phyloP scores from a whole-genome alignment of 768 basidiomycete genomes.

The Tulasnella sp. region DNA sequence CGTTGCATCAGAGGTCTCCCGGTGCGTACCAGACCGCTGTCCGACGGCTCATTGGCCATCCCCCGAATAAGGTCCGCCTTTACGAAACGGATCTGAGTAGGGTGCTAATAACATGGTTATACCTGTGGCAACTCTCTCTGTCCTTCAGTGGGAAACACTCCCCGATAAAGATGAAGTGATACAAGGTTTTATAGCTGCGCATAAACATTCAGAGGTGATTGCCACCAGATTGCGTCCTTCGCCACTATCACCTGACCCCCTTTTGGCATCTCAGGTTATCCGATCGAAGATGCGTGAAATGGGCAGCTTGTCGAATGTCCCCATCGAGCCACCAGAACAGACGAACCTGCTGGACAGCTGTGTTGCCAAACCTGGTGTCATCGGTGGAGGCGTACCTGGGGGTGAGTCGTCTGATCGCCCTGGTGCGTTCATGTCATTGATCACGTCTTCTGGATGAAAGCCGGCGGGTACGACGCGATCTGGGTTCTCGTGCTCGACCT shows the following conservation, averaged over 20 bases:
- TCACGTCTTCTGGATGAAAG: too few relatives aligned
- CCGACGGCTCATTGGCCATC: constrained; percentile 1
- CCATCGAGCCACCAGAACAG: constrained; percentile 85
- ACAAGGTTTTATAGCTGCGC: constrained; percentile 28
- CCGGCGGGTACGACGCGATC: constrained; percentile 94
- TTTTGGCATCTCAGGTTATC: constrained; percentile 41
- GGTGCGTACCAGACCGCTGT: constrained; percentile 14
- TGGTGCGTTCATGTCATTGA: neutral
- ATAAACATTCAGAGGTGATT: constrained; percentile 47
- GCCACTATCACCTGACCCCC: constrained; percentile 1
- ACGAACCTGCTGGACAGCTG: constrained; percentile 72
- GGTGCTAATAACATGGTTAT: neutral
- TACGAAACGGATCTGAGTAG: neutral
- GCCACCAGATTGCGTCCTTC: constrained; percentile 5
- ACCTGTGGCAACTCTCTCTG: neutral
- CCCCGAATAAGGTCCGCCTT: constrained; percentile 4
- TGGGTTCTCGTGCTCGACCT: constrained; percentile 73
- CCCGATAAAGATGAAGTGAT: constrained; percentile 7
- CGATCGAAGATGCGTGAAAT: constrained; percentile 72
- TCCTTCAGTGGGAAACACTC: constrained; percentile 2
- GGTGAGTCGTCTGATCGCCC: constrained; percentile 40
- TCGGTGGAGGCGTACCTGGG: constrained; percentile 93
- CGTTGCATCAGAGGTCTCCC: neutral
- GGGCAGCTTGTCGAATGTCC: constrained; percentile 62
- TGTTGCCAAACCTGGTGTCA: constrained; percentile 62